A percentile compares a stretch with the other conserved stretches of the same genome.
Evolutionary conservation across 805 yeast species (phyloP).

Genomic region (Candida koratica): DNA sequence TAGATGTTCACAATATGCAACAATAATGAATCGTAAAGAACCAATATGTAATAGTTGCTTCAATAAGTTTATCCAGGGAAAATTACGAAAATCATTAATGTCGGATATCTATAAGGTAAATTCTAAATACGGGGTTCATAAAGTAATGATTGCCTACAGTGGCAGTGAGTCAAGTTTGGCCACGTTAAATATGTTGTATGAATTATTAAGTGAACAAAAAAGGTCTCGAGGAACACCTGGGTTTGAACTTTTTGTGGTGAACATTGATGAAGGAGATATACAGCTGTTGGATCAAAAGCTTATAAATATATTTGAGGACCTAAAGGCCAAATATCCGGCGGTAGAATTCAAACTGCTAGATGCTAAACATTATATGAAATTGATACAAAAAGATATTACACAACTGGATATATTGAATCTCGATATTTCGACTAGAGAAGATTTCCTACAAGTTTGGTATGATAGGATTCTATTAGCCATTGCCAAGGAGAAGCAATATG

Average conservation of each 20-base stretch:
- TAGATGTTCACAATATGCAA: slow-evolving; percentile 46
- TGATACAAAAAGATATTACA: slow-evolving; percentile 3
- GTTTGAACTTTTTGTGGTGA: slow-evolving; percentile 52
- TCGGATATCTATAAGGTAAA: slow-evolving; percentile 67
- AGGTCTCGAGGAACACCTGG: slow-evolving; percentile 67
- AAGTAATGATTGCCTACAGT: slow-evolving; percentile 58
- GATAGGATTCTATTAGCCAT: slow-evolving; percentile 44
- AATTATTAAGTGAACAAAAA: slow-evolving; percentile 61
- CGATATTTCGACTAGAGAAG: slow-evolving; percentile 61
- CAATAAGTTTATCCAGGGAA: slow-evolving; percentile 65
- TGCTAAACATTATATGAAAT: slow-evolving; percentile 1
- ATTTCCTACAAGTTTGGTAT: slow-evolving; percentile 47
- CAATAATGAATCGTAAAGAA: slow-evolving; percentile 56
- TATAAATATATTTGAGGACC: background rate
- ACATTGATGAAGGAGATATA: slow-evolving; percentile 38
- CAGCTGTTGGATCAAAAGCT: slow-evolving; percentile 5
- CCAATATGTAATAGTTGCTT: slow-evolving; percentile 67
- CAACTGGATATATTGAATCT: slow-evolving; percentile 4
- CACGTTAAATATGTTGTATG: slow-evolving; percentile 60
- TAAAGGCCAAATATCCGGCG: background rate
- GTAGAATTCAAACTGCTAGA: slow-evolving; percentile 3
- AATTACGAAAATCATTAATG: slow-evolving; percentile 75
- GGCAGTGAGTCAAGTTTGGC: slow-evolving; percentile 67
- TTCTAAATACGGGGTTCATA: slow-evolving; percentile 34
- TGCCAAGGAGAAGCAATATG: slow-evolving; percentile 44